Percentiles rank a stretch among this genome's conserved stretches.
Conservation (phyloP, 495 filamentous ascomycete genomes). For the Pseudoneurospora amorphoporcata region DNA sequence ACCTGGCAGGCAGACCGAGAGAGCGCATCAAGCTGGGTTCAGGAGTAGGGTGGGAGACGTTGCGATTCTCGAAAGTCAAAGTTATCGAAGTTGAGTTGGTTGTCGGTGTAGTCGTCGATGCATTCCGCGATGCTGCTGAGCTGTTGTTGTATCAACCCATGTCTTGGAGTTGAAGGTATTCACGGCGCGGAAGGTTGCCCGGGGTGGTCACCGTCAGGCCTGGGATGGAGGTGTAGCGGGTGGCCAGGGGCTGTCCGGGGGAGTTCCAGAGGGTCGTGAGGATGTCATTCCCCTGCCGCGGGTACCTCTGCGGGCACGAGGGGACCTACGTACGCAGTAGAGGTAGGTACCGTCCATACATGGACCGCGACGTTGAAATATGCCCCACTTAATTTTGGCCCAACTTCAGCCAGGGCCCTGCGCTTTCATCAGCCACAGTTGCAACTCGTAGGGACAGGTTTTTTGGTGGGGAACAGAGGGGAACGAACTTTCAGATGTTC, state of each 20-base stretch:
- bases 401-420: background rate
- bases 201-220: background rate
- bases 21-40: slow-evolving; percentile 4
- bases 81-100: background rate
- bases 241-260: background rate
- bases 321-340: too few relatives aligned
- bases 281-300: background rate
- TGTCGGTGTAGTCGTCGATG: background rate
- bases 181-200: background rate
- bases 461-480: background rate
- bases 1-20: slow-evolving; percentile 7
- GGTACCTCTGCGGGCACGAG: background rate
- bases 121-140: background rate
- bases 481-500: background rate
- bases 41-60: background rate
- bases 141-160: background rate
- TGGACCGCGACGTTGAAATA: background rate
- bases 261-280: background rate
- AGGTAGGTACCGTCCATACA: too few relatives aligned
- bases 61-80: background rate
- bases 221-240: background rate
- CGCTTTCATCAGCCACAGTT: background rate
- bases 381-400: background rate
- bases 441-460: background rate
- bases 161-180: background rate